Percentiles rank a stretch among this genome's conserved stretches.
Evolutionary conservation across 2,329 filamentous ascomycete genomes (phyloP).

Genomic region (Cytospora mali): DNA sequence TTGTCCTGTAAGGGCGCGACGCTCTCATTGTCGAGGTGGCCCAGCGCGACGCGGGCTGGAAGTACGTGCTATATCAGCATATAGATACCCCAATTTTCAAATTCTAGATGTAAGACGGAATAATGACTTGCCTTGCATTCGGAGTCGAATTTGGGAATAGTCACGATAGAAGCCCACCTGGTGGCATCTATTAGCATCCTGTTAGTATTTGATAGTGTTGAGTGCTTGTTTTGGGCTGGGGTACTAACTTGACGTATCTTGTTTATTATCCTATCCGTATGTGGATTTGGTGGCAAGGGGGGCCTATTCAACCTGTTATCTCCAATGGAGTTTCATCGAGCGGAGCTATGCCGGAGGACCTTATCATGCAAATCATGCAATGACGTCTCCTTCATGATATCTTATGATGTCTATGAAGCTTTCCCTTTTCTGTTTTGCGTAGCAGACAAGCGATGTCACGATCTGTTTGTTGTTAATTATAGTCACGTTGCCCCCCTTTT

Average conservation of each 20-base stretch:
- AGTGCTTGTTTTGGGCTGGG: background rate
- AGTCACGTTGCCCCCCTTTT: too few species aligned
- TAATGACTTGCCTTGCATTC: background rate
- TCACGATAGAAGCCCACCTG: background rate
- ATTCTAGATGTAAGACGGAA: background rate
- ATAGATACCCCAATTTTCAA: background rate
- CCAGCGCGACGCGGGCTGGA: background rate
- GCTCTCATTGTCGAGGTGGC: background rate
- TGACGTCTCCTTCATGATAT: background rate
- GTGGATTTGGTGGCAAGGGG: background rate
- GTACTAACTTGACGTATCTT: background rate
- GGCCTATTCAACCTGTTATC: background rate
- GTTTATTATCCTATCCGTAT: background rate
- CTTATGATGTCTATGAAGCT: too few species aligned
- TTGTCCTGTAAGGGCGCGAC: slow-evolving; percentile 47
- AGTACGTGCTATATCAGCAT: background rate
- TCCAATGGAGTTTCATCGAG: background rate
- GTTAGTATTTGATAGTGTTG: background rate
- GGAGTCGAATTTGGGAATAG: background rate
- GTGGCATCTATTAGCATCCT: background rate
- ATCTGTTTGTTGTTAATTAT: too few species aligned
- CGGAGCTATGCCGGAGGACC: background rate
- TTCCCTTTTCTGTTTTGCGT: too few species aligned
- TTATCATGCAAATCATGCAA: background rate
- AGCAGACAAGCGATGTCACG: too few species aligned